Conservation (phyloP, 2,329 filamentous ascomycete species). For the Calonectria honghensis region DNA sequence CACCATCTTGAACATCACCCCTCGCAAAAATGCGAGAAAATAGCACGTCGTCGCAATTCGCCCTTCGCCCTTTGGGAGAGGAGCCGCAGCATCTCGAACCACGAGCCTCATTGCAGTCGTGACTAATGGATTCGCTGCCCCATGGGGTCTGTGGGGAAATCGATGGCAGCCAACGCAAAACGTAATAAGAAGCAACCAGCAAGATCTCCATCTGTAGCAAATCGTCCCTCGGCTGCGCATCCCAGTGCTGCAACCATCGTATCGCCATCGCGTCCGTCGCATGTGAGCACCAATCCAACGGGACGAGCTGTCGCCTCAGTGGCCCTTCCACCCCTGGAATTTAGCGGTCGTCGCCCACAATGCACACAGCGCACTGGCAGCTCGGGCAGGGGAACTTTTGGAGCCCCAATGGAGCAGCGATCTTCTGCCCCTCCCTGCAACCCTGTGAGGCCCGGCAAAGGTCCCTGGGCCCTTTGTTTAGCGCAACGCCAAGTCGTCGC, state of each 20-base stretch:
- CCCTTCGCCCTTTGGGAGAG: neutral
- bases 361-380: neutral
- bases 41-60: neutral
- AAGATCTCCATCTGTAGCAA: neutral
- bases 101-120: neutral
- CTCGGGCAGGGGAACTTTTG: slow-evolving; percentile 21
- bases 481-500: slow-evolving; percentile 17
- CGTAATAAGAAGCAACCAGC: neutral
- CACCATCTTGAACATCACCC: neutral
- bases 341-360: neutral
- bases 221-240: neutral
- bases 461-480: slow-evolving; percentile 21
- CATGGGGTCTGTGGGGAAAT: slow-evolving; percentile 21
- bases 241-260: neutral
- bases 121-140: slow-evolving; percentile 7
- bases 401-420: slow-evolving; percentile 19
- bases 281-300: slow-evolving; percentile 3
- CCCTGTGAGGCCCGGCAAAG: slow-evolving; percentile 12
- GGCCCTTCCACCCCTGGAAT: neutral
- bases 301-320: neutral
- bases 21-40: neutral
- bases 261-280: neutral
- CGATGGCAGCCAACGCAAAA: neutral
- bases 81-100: slow-evolving; percentile 1
- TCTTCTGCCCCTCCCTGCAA: slow-evolving; percentile 11